Evolutionary conservation across 345 rosid species (phyloP), one percentile per base, ranked within the genome.

Genomic region (Lagerstroemia speciosa): DNA sequence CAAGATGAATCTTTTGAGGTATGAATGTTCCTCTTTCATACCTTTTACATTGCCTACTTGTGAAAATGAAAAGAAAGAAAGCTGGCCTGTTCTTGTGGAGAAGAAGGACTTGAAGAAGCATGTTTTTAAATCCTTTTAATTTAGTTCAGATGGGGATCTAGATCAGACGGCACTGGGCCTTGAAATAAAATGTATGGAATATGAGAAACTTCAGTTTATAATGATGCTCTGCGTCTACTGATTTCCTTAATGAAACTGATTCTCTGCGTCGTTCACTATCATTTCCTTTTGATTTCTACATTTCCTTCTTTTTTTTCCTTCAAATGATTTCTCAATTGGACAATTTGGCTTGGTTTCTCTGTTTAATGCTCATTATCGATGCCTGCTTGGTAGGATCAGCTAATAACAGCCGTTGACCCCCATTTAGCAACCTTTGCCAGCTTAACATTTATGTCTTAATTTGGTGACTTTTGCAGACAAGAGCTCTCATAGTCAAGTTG

Each of bases 401-500:
- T 19, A 16, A 22, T 46, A 46, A 19, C 53, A 46, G 8, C n/a
- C 53, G 17, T 46, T 3, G 12, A 1, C 12, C n/a, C 29, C 11
- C 58, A 8, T 19, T 52, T 0, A 24, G 9, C 27, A 46, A 22
- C 2, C 58, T 19, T 52, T n/a, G 58, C 58, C 29, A 7, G 58
- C 58, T 26, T 58, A 58, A 14, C 29, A 5, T 52, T 24, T n/a
- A 22, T 52, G 8, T n/a, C n/a, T n/a, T n/a, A 1, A 29, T n/a
- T 65, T 65, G 20, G 24, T 29, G 55, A 41, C 12, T 69, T 34
- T 68, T 20, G 16, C 83, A 87, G 92, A 80, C 77, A 29, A 83
- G 66, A 74, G 66, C 83, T 66, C 79, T 83, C 38, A 73, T 87
- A 55, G 72, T 82, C 40, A 83, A 85, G 85, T 78, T 87, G 79